Evolutionary conservation across 1,139 yeast genomes (phyloP).

Genomic region (Suhomyces maxii): DNA sequence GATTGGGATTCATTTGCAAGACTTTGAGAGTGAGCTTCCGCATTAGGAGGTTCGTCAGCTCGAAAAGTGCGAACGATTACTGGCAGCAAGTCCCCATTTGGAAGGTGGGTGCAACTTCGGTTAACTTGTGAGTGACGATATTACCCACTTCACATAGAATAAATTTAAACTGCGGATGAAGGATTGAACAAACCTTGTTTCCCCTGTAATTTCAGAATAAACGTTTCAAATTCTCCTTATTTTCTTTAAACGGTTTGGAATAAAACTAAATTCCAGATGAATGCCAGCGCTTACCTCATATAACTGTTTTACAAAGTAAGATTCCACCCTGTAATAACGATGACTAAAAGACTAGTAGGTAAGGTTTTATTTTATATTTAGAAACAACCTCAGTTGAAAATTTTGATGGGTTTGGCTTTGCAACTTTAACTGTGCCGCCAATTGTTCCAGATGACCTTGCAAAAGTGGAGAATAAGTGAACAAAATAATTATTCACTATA

Average conservation of each 20-base stretch:
- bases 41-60: neutral
- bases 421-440: no score
- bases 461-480: no score
- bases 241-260: neutral
- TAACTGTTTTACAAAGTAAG: no score
- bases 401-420: no score
- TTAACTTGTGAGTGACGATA: neutral
- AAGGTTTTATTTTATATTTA: no score
- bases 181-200: neutral
- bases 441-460: no score
- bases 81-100: slow-evolving; percentile 1
- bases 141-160: neutral
- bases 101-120: slow-evolving; percentile 2
- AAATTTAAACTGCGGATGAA: neutral
- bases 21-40: neutral
- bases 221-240: neutral
- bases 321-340: no score
- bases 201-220: neutral
- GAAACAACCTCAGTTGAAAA: no score
- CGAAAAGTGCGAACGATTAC: neutral
- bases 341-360: no score
- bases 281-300: neutral
- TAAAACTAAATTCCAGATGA: neutral
- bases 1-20: neutral
- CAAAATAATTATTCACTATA: no score